Evolutionary conservation across 1,284 basidiomycete genomes (phyloP).

Genomic region (Cryptococcus maquisensis): DNA sequence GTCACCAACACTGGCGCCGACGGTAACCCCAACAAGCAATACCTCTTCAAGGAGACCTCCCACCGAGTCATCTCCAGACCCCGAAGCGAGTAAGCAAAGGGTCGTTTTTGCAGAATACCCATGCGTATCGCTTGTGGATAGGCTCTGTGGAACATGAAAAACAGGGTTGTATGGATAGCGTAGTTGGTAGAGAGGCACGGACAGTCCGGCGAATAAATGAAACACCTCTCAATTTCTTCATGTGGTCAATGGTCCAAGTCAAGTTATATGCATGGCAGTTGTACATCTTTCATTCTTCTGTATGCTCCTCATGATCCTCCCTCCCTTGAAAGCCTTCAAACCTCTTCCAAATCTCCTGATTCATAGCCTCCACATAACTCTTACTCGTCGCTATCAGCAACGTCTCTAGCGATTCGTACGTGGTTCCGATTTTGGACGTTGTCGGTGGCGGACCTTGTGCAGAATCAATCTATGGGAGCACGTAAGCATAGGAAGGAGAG

Average conservation of each 20-base stretch:
- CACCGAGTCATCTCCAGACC: constrained; percentile 18
- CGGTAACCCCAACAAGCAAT: constrained; percentile 10
- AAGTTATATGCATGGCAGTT: too few species aligned
- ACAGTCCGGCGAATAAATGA: too few species aligned
- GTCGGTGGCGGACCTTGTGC: constrained; percentile 1
- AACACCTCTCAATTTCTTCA: too few species aligned
- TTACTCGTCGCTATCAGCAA: constrained; percentile 38
- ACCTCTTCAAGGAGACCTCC: constrained; percentile 34
- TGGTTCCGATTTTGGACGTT: constrained; percentile 8
- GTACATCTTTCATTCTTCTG: not conserved
- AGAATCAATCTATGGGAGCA: not conserved
- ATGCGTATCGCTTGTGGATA: too few species aligned
- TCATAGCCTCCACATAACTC: constrained; percentile 38
- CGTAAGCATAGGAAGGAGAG: too few species aligned
- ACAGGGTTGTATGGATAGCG: too few species aligned
- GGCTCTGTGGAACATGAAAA: too few species aligned
- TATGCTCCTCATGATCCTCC: not conserved
- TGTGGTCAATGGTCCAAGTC: too few species aligned
- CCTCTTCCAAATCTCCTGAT: constrained; percentile 29
- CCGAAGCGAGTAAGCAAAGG: not conserved
- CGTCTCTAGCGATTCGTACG: constrained; percentile 40
- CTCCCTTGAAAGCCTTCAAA: constrained; percentile 19
- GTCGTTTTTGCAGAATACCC: too few species aligned
- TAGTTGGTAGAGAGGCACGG: too few species aligned
- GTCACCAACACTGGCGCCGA: constrained; percentile 9